Evolutionary conservation across 2,329 filamentous ascomycete species (phyloP).

Genomic region (Fusarium caatingaense): DNA sequence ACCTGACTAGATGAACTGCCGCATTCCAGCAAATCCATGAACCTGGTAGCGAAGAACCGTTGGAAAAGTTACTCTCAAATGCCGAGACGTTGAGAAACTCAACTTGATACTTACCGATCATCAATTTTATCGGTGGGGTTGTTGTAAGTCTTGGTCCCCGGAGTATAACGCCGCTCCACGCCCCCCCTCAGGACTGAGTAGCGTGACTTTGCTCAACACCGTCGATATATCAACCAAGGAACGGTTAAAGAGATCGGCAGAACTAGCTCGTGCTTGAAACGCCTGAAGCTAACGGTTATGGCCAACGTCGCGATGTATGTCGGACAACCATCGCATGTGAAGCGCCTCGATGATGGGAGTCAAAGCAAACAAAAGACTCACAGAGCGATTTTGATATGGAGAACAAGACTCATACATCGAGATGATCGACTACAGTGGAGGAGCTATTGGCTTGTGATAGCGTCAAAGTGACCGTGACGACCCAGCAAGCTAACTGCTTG

Average conservation of each 20-base stretch:
- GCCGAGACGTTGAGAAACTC: conserved; percentile 4
- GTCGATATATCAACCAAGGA: not conserved
- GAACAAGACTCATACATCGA: not conserved
- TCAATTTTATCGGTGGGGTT: not conserved
- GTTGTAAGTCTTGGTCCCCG: not conserved
- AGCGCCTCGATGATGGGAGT: not conserved
- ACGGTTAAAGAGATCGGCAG: not conserved
- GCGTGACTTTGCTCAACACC: conserved; percentile 4
- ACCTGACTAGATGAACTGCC: conserved; percentile 17
- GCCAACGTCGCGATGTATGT: conserved; percentile 9
- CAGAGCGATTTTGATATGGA: not conserved
- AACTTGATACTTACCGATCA: not conserved
- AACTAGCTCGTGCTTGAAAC: not conserved
- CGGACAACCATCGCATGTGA: not conserved
- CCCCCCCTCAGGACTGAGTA: not conserved
- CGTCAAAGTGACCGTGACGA: conserved; percentile 1
- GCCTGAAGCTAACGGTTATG: not conserved
- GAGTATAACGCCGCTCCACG: conserved; percentile 2
- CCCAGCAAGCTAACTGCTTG: not conserved
- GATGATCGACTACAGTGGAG: conserved; percentile 9
- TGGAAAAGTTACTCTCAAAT: conserved; percentile 11
- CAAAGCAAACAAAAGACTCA: not conserved
- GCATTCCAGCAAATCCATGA: conserved; percentile 13
- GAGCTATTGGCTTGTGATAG: conserved; percentile 1
- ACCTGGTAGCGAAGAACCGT: conserved; percentile 8